Percentiles rank a stretch among this genome's conserved stretches.
These are phyloP conservation scores for Neonothopanus nambi DNA, from an alignment of 1,284 basidiomycete species.

Conservation along the genomic window DNA sequence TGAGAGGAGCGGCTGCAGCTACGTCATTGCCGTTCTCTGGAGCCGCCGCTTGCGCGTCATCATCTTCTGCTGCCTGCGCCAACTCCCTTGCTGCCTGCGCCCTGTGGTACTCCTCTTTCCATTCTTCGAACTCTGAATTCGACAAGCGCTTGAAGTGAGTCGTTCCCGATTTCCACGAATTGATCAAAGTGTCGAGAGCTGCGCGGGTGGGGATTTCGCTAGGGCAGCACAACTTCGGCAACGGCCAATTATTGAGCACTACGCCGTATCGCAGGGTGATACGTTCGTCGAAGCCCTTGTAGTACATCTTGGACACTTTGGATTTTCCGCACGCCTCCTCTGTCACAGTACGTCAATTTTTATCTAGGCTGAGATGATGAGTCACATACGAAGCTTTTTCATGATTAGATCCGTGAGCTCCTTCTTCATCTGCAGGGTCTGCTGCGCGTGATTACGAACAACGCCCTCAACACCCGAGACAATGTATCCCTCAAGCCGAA, in stretches of 20 bases:
- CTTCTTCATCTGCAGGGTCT: slow-evolving; percentile 1
- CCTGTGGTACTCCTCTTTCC: slow-evolving; percentile 1
- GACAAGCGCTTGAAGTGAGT: slow-evolving; percentile 10
- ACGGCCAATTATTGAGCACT: slow-evolving; percentile 26
- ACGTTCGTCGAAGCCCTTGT: no score
- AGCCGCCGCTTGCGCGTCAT: no score
- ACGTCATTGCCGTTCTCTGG: no score
- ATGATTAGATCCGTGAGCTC: slow-evolving; percentile 3
- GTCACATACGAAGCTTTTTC: slow-evolving; percentile 9
- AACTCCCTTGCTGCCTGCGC: no score
- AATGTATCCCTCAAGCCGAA: slow-evolving; percentile 13
- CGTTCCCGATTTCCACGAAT: slow-evolving; percentile 12
- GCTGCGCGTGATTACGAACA: slow-evolving; percentile 5
- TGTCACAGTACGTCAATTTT: no score
- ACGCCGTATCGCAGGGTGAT: slow-evolving; percentile 25
- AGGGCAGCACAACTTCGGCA: slow-evolving; percentile 21
- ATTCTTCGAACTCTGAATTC: slow-evolving; percentile 4
- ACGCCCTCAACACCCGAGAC: slow-evolving; percentile 15
- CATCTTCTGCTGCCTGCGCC: no score
- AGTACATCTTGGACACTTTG: no score
- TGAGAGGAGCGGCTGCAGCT: no score
- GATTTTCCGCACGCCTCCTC: no score
- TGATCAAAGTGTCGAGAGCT: slow-evolving; percentile 21
- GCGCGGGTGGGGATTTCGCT: slow-evolving; percentile 18
- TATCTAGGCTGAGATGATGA: no score